phyloP scores from a whole-genome alignment of 2,329 filamentous ascomycete genomes.

The Ascochyta koolunga region DNA sequence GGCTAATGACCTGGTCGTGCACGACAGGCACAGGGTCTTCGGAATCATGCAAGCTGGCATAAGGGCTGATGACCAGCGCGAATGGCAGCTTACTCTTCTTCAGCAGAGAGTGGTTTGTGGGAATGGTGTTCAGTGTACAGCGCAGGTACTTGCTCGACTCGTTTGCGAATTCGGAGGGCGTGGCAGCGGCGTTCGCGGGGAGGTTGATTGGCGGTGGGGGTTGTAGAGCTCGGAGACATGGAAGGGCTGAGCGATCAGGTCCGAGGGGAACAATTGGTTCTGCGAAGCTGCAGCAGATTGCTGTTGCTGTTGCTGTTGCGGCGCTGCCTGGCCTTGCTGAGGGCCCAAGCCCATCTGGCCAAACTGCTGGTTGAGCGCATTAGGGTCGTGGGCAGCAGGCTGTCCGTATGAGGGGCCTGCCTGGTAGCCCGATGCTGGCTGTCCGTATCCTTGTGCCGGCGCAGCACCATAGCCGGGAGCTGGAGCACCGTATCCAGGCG shows the following conservation, averaged over 20 bases:
- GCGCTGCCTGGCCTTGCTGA: conserved; percentile 48
- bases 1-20: conserved; percentile 95
- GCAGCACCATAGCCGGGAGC: conserved; percentile 44
- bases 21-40: conserved; percentile 92
- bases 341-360: conserved; percentile 74
- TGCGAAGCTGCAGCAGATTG: conserved; percentile 43
- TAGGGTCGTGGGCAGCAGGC: conserved; percentile 63
- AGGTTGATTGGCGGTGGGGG: conserved; percentile 87
- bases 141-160: conserved; percentile 93
- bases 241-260: conserved; percentile 90
- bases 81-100: conserved; percentile 96
- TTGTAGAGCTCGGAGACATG: conserved; percentile 91
- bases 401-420: conserved; percentile 47
- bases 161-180: conserved; percentile 87
- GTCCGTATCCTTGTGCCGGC: conserved; percentile 48
- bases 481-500: conserved; percentile 44
- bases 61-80: conserved; percentile 94
- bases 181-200: conserved; percentile 91
- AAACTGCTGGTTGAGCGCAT: conserved; percentile 77
- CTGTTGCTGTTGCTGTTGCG: conserved; percentile 38
- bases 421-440: conserved; percentile 43
- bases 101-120: conserved; percentile 87
- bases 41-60: conserved; percentile 87
- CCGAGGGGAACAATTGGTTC: conserved; percentile 91
- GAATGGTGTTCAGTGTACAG: conserved; percentile 92